phyloP scores from a whole-genome alignment of 129 eudicot genomes.

The Centrapalus pauciflorus region DNA sequence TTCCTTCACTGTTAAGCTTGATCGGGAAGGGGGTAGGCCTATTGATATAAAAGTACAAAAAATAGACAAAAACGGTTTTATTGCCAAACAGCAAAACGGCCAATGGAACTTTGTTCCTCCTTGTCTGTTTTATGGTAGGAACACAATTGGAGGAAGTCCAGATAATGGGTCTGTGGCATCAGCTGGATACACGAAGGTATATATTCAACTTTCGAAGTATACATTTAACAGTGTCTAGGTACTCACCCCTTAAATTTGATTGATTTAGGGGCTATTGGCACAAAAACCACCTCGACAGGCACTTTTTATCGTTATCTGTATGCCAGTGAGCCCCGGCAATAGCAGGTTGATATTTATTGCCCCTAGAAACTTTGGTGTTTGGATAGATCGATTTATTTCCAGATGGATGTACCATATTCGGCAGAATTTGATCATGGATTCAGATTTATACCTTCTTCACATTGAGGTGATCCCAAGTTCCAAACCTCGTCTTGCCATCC shows the following conservation, averaged over 20 bases:
- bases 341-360: slow-evolving; percentile 68
- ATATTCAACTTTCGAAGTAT: not conserved
- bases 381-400: slow-evolving; percentile 57
- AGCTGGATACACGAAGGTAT: slow-evolving; percentile 32
- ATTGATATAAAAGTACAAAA: slow-evolving; percentile 45
- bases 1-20: slow-evolving; percentile 58
- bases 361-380: slow-evolving; percentile 56
- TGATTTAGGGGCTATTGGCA: slow-evolving; percentile 20
- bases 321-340: slow-evolving; percentile 76
- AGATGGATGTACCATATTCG: slow-evolving; percentile 66
- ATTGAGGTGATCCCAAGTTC: slow-evolving; percentile 54
- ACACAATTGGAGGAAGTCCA: slow-evolving; percentile 17
- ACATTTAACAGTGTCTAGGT: not conserved
- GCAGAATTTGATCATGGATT: slow-evolving; percentile 64
- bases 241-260: not conserved
- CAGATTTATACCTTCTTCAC: slow-evolving; percentile 77
- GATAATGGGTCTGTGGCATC: slow-evolving; percentile 27
- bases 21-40: slow-evolving; percentile 77
- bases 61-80: slow-evolving; percentile 48
- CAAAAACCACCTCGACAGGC: slow-evolving; percentile 11
- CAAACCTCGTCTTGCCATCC: too few relatives aligned
- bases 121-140: slow-evolving; percentile 44
- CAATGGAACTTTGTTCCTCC: slow-evolving; percentile 50
- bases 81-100: slow-evolving; percentile 33
- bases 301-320: slow-evolving; percentile 43